Evolutionary conservation across 352 stramenopile genomes (phyloP).

Genomic region (Pythium dissotocum): DNA sequence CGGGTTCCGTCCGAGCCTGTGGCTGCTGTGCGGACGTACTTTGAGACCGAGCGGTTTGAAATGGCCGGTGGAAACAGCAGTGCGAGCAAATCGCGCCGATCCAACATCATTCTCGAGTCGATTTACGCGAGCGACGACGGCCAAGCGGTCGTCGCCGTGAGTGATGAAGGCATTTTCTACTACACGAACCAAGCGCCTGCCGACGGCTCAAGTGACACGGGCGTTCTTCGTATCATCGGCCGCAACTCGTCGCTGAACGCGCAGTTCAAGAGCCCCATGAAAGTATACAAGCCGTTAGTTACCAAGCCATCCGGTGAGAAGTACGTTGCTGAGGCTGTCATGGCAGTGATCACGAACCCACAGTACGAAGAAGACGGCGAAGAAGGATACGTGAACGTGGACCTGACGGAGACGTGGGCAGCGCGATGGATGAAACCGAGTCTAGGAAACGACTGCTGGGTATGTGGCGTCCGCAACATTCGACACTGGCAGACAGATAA

Average conservation of each 20-base stretch:
- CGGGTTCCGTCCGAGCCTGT: conserved; percentile 31
- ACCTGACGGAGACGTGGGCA: conserved; percentile 64
- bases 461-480: conserved; percentile 75
- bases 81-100: conserved; percentile 65
- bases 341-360: conserved; percentile 73
- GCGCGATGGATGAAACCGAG: conserved; percentile 73
- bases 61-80: conserved; percentile 28
- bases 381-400: conserved; percentile 73
- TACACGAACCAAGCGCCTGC: conserved; percentile 47
- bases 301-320: conserved; percentile 15
- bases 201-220: conserved; percentile 1
- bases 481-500: conserved; percentile 48
- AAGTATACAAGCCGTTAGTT: conserved; percentile 54
- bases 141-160: conserved; percentile 57
- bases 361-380: conserved; percentile 45
- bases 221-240: conserved; percentile 60
- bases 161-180: conserved; percentile 74
- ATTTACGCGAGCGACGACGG: conserved; percentile 69
- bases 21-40: conserved; percentile 40
- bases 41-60: conserved; percentile 70
- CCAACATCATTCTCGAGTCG: conserved; percentile 69
- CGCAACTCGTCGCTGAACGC: conserved; percentile 66
- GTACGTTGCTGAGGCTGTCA: conserved; percentile 44
- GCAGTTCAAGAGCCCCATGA: conserved; percentile 71
- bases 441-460: conserved; percentile 59